Evolutionary conservation across 768 basidiomycete genomes (phyloP).

Genomic region (Lactarius trivialis): DNA sequence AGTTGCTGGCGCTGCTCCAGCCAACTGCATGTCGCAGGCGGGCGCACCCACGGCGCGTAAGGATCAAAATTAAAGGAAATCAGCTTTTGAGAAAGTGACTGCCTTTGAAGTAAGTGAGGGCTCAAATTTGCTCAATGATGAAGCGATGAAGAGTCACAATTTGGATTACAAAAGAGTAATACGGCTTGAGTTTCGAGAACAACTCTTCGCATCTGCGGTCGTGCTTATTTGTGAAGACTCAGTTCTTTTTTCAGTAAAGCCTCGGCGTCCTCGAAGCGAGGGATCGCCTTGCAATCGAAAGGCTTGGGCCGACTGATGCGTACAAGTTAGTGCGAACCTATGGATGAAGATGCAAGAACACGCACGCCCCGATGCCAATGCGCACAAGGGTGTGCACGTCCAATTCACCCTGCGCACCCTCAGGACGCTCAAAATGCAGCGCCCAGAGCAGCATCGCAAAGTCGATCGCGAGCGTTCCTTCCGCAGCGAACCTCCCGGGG

Average conservation of each 20-base stretch:
- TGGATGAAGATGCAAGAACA: not conserved
- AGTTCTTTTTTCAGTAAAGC: not conserved
- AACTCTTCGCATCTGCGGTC: no score
- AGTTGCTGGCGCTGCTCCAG: no score
- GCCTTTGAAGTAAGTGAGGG: no score
- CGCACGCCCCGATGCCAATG: not conserved
- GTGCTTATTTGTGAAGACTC: not conserved
- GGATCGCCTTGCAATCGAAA: not conserved
- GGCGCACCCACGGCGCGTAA: no score
- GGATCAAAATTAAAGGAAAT: no score
- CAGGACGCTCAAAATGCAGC: not conserved
- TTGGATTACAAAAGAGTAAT: no score
- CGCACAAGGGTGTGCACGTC: not conserved
- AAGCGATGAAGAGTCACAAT: no score
- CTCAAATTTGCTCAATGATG: no score
- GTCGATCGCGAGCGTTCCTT: not conserved
- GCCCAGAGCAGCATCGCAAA: constrained; percentile 1
- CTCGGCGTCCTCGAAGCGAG: not conserved
- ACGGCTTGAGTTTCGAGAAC: no score
- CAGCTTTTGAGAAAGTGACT: no score
- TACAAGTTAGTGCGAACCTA: not conserved
- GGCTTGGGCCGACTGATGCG: not conserved
- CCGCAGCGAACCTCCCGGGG: not conserved
- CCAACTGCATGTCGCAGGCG: no score
- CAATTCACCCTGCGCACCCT: not conserved